These are phyloP conservation scores for Pyronema domesticum DNA, from an alignment of 495 filamentous ascomycete genomes.

Conservation along the genomic window DNA sequence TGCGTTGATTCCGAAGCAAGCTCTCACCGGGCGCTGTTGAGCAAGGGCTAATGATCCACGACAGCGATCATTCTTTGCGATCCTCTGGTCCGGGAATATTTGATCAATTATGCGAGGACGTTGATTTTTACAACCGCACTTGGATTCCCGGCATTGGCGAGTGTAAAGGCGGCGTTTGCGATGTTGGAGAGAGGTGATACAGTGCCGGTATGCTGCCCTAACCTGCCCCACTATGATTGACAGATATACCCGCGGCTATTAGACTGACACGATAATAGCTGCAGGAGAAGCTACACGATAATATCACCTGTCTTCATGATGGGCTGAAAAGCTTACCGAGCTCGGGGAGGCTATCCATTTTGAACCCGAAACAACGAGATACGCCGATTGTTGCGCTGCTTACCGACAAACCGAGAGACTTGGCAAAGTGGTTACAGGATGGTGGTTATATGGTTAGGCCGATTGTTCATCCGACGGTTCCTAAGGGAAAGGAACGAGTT, in stretches of 20 bases:
- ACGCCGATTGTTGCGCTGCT: slow-evolving; percentile 12
- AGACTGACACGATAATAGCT: neutral
- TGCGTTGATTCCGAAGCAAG: too few species aligned
- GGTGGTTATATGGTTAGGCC: slow-evolving; percentile 8
- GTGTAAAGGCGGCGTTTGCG: slow-evolving; percentile 33
- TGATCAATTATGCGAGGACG: slow-evolving; percentile 45
- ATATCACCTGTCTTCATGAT: slow-evolving; percentile 5
- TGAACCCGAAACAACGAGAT: neutral
- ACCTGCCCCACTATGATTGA: neutral
- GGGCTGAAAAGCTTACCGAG: neutral
- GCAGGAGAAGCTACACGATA: slow-evolving; percentile 5
- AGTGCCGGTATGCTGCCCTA: slow-evolving; percentile 17
- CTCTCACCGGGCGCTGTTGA: neutral
- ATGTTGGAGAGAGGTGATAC: slow-evolving; percentile 32
- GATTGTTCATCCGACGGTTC: slow-evolving; percentile 16
- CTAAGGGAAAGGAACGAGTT: slow-evolving; percentile 11
- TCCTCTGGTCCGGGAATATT: slow-evolving; percentile 32
- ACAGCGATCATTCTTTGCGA: slow-evolving; percentile 34
- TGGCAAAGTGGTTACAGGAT: slow-evolving; percentile 7
- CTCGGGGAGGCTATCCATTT: too few species aligned
- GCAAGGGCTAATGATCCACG: neutral
- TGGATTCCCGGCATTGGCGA: slow-evolving; percentile 35
- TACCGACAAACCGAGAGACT: slow-evolving; percentile 7
- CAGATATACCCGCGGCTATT: too few species aligned
- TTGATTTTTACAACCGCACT: slow-evolving; percentile 46